These are phyloP conservation scores for Trametes cubensis DNA, from an alignment of 768 basidiomycete species.

Conservation along the genomic window DNA sequence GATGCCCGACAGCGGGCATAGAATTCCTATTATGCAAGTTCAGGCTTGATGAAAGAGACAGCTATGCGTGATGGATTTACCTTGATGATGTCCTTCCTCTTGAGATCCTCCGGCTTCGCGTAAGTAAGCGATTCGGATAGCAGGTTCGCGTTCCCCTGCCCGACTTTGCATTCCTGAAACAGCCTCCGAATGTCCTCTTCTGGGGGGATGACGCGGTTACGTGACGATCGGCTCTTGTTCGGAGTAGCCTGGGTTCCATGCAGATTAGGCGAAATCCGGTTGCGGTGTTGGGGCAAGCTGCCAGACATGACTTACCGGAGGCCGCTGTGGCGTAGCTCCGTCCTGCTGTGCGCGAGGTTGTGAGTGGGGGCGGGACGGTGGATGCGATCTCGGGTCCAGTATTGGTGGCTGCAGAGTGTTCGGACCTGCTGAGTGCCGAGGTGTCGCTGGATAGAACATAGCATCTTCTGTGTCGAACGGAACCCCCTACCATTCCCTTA, in stretches of 20 bases:
- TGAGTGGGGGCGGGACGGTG: background rate
- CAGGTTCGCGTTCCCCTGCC: conserved; percentile 76
- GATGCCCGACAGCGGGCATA: conserved; percentile 75
- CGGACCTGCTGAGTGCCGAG: conserved; percentile 28
- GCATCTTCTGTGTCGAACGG: conserved; percentile 79
- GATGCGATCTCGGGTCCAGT: conserved; percentile 1
- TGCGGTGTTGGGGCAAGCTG: background rate
- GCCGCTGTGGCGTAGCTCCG: conserved; percentile 13
- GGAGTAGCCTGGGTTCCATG: conserved; percentile 15
- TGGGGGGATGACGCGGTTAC: conserved; percentile 57
- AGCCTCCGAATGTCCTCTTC: conserved; percentile 86
- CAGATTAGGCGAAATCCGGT: background rate
- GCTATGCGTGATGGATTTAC: conserved; percentile 39
- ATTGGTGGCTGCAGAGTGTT: conserved; percentile 15
- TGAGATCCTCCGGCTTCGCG: conserved; percentile 72
- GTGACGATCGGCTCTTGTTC: conserved; percentile 31
- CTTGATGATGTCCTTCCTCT: conserved; percentile 62
- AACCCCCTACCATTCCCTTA: conserved; percentile 51
- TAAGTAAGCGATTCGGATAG: conserved; percentile 71
- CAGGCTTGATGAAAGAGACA: background rate
- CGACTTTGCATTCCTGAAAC: conserved; percentile 85
- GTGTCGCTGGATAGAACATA: conserved; percentile 72
- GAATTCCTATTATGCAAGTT: conserved; percentile 67
- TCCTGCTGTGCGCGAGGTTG: background rate
- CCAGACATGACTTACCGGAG: conserved; percentile 14